These are phyloP conservation scores for Monosporascus sp. DNA, from an alignment of 2,329 filamentous ascomycete genomes.

Conservation along the genomic window DNA sequence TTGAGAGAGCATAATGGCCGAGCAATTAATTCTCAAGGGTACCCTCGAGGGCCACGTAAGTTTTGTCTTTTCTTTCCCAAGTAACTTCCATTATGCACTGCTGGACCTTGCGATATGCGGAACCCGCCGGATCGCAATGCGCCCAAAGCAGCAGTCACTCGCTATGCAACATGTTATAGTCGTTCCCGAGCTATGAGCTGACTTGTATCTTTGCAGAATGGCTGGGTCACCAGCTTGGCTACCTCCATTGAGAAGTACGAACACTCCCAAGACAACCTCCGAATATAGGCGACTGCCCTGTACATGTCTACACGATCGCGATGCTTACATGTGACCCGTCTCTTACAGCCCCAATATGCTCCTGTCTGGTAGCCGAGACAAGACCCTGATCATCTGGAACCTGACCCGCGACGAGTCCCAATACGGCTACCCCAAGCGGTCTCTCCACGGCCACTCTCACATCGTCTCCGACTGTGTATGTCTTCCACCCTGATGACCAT, in stretches of 20 bases:
- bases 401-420: conserved; percentile 96
- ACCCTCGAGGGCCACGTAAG: conserved; percentile 94
- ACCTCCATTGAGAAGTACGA: conserved; percentile 98
- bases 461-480: conserved; percentile 99
- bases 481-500: conserved; percentile 28
- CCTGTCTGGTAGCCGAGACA: conserved; percentile 94
- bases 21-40: conserved; percentile 93
- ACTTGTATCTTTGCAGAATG: conserved; percentile 53
- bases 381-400: conserved; percentile 99
- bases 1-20: conserved; percentile 60
- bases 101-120: too few species aligned
- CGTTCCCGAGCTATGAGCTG: conserved; percentile 11
- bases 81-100: too few species aligned
- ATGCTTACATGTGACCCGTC: conserved; percentile 22
- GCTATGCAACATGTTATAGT: neutral
- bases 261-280: conserved; percentile 10
- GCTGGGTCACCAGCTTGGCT: conserved; percentile 98
- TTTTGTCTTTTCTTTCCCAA: conserved; percentile 30
- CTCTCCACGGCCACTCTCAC: conserved; percentile 97
- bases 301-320: conserved; percentile 12
- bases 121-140: neutral
- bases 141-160: neutral
- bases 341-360: conserved; percentile 90
- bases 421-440: conserved; percentile 99
- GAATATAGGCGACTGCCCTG: conserved; percentile 8